Conservation (phyloP, 2,329 filamentous ascomycete genomes). For the Amesomyces nigricolor region DNA sequence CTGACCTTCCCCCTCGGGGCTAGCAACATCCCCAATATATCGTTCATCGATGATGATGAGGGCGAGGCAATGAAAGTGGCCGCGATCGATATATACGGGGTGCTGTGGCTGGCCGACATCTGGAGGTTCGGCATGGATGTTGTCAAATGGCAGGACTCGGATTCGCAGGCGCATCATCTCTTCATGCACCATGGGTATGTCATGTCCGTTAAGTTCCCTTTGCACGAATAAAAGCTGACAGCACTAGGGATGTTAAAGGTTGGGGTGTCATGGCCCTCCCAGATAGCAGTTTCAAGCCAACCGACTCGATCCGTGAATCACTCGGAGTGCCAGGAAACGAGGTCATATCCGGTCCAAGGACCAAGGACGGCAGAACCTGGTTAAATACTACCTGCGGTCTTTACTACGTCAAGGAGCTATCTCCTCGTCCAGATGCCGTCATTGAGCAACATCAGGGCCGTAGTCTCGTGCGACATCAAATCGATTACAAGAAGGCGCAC, state of each 20-base stretch:
- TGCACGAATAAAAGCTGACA: not conserved
- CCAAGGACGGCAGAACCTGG: constrained; percentile 9
- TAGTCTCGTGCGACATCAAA: too few species aligned
- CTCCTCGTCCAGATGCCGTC: constrained; percentile 1
- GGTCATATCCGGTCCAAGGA: constrained; percentile 11
- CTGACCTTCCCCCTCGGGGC: constrained; percentile 37
- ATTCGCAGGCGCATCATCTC: not conserved
- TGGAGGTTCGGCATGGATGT: constrained; percentile 37
- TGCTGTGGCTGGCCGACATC: constrained; percentile 47
- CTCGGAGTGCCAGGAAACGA: constrained; percentile 30
- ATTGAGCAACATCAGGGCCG: constrained; percentile 3
- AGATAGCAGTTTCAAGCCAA: constrained; percentile 38
- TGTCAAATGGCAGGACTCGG: constrained; percentile 26
- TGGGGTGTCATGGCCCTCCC: constrained; percentile 48
- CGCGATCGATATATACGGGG: constrained; percentile 47
- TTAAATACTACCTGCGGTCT: constrained; percentile 26
- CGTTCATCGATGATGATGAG: constrained; percentile 42
- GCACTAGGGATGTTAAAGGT: constrained; percentile 29
- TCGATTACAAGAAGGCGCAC: constrained; percentile 3
- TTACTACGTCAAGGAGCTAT: constrained; percentile 23
- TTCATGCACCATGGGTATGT: not conserved
- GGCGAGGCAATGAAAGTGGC: constrained; percentile 47
- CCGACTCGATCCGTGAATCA: constrained; percentile 27
- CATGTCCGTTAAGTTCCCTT: not conserved
- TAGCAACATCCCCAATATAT: constrained; percentile 49